Base-by-base conservation (phyloP, 768 basidiomycete genomes). In the Boletales sp. region DNA sequence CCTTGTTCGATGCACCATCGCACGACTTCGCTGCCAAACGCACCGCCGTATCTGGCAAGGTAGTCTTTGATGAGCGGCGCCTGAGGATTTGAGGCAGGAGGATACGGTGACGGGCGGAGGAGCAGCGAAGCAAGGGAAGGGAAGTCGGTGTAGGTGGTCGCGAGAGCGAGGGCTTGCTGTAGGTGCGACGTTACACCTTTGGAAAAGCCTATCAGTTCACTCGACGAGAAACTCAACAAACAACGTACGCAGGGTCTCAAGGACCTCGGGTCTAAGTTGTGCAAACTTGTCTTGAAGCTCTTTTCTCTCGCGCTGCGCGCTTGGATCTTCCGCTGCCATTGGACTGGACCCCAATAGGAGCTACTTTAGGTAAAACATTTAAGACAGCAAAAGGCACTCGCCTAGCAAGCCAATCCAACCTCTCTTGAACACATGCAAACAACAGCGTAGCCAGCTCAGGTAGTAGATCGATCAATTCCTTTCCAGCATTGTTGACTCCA, bases 1-100 rank as follows among this genome's bases (percentile, higher is more conserved):
- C 89, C 90, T 55, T 94, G 85, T 56, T 92, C 88, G 43, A 95
- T 87, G 65, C 91, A 95, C 89, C 89, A 97, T 60, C 83, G 80
- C 62, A 90, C 94, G n/a, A 97, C 75, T 60, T 91, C 86, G n/a
- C 77, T 82, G 0, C 93, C 87, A 56, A 97, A 98, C 12, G 81
- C 82, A 31, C 91, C 84, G 43, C 85, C 81, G 69, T 87, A 95
- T 59, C 75, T 77, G 40, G 87, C 78, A 50, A 94, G 81, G 67
- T 93, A 97, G 5, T 66, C 64, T 58, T 84, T 79, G 15, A 93
- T 84, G 17, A 83, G 74, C 21, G 69, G 62, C 2, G 74, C 73
- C 57, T 87, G 74, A 1, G 86, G 83, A 58, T 88, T 90, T 36
- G 79, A 71, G 43, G 83, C 68, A 2, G 82, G 82, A 8, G 79